phyloP scores from a whole-genome alignment of 1,284 basidiomycete species.

The Rhodotorula sp. region DNA sequence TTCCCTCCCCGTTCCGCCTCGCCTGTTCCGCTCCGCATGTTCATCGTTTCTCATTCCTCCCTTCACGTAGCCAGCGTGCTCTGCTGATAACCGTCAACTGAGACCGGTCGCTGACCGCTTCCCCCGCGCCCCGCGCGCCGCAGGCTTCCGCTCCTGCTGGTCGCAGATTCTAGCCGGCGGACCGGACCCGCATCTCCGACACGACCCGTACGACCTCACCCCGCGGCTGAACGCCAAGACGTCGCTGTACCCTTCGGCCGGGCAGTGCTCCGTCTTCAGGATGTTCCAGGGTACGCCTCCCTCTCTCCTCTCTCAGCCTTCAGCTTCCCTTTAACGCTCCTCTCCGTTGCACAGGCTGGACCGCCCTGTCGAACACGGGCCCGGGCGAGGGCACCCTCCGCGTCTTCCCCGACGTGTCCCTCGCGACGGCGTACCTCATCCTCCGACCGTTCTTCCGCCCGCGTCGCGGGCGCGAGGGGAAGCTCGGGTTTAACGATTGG shows the following conservation, averaged over 20 bases:
- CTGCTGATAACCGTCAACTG: no score
- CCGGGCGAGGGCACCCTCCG: constrained; percentile 71
- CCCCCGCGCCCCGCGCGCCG: background rate
- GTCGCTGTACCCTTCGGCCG: constrained; percentile 60
- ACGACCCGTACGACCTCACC: constrained; percentile 62
- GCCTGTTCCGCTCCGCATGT: no score
- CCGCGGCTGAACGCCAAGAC: constrained; percentile 60
- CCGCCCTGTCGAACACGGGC: constrained; percentile 62
- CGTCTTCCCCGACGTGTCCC: constrained; percentile 72
- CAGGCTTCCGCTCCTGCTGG: constrained; percentile 56
- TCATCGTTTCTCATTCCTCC: no score
- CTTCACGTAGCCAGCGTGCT: no score
- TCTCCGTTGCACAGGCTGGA: constrained; percentile 54
- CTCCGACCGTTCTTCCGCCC: constrained; percentile 74
- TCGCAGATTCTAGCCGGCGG: constrained; percentile 60
- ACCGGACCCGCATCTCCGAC: constrained; percentile 56
- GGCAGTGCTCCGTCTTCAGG: constrained; percentile 70
- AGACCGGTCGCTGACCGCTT: background rate
- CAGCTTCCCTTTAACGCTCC: background rate
- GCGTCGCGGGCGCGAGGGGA: constrained; percentile 53
- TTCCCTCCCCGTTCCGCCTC: no score
- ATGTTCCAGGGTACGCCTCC: constrained; percentile 60
- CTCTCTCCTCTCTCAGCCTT: background rate
- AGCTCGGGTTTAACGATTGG: constrained; percentile 48
- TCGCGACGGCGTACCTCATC: constrained; percentile 66